phyloP scores from a whole-genome alignment of 495 filamentous ascomycete genomes.

The Astrothelium subdiscretum region DNA sequence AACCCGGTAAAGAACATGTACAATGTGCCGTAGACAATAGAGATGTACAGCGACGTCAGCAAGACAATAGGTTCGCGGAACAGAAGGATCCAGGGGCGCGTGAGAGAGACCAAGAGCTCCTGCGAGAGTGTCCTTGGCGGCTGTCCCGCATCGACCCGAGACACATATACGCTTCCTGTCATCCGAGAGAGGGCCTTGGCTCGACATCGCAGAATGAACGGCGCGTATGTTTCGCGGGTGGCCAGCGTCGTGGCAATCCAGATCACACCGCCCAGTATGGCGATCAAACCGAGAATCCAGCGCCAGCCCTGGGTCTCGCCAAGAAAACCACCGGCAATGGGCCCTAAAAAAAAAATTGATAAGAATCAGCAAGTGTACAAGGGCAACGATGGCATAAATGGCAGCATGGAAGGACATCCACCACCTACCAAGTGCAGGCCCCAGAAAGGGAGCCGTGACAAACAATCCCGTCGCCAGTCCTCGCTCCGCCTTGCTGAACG shows the following conservation, averaged over 20 bases:
- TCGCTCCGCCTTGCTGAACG: conserved; percentile 52
- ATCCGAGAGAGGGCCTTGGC: conserved; percentile 3
- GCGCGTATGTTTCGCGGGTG: conserved; percentile 10
- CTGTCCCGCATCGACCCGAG: conserved; percentile 21
- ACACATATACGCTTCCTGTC: conserved; percentile 8
- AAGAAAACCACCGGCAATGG: conserved; percentile 8
- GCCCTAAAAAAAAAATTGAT: conserved; percentile 2
- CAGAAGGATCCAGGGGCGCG: conserved; percentile 48
- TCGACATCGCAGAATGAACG: conserved; percentile 7
- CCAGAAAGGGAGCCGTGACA: background rate
- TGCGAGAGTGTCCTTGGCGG: conserved; percentile 20
- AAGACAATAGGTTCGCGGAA: conserved; percentile 47
- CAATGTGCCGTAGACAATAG: conserved; percentile 25
- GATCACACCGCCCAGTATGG: conserved; percentile 7
- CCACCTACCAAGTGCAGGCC: conserved; percentile 7
- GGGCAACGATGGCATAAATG: background rate
- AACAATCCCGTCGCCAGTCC: conserved; percentile 38
- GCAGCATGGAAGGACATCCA: background rate
- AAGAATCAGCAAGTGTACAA: conserved; percentile 4
- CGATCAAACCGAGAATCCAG: conserved; percentile 8
- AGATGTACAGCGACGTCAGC: conserved; percentile 31
- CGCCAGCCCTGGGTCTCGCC: conserved; percentile 7
- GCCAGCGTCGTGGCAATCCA: conserved; percentile 4
- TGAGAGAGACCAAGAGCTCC: conserved; percentile 31
- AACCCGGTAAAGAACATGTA: conserved; percentile 24